Conservation (phyloP, 331 rosid species). For the Malus hybrid region DNA sequence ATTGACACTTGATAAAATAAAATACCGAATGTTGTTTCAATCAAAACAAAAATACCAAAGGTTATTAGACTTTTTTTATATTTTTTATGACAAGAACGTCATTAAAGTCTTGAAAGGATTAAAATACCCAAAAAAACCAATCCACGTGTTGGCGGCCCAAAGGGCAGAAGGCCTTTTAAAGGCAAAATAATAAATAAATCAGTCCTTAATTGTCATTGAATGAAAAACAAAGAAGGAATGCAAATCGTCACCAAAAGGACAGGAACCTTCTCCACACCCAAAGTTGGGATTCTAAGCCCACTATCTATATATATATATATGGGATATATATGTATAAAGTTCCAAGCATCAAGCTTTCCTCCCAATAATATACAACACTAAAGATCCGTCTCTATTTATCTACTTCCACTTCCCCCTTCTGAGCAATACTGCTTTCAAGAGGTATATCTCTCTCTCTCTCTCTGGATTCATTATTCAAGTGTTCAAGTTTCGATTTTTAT, state of each 20-base stretch:
- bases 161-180: background rate
- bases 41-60: too few species aligned
- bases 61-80: too few species aligned
- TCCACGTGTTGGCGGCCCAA: background rate
- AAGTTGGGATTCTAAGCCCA: too few species aligned
- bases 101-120: background rate
- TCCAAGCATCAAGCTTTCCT: background rate
- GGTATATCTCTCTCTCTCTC: slow-evolving; percentile 9
- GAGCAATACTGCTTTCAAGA: background rate
- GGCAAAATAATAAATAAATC: background rate
- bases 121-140: background rate
- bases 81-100: too few species aligned
- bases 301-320: too few species aligned
- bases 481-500: background rate
- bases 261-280: background rate
- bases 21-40: too few species aligned
- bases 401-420: background rate
- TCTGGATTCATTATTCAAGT: background rate
- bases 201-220: slow-evolving; percentile 2
- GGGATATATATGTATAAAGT: background rate
- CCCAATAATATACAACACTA: background rate
- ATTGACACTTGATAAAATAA: too few species aligned
- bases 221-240: background rate
- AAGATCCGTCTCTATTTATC: background rate
- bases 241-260: background rate